Evolutionary conservation across 2,329 filamentous ascomycete species (phyloP).

Genomic region (Pseudocercospora pini-densiflorae): DNA sequence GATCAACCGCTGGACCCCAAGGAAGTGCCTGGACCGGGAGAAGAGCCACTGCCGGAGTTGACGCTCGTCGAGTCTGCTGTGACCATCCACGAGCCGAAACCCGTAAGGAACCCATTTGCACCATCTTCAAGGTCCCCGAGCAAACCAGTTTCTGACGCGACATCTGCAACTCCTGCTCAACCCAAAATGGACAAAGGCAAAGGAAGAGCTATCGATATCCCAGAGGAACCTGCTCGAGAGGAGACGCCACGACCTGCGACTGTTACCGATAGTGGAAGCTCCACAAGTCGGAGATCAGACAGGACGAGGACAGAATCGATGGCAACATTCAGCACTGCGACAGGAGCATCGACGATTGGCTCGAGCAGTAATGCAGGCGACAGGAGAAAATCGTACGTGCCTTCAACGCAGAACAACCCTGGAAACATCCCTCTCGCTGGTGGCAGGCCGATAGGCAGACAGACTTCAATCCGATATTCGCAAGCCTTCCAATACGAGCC

Average conservation of each 20-base stretch:
- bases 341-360: constrained; percentile 15
- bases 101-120: constrained; percentile 2
- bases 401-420: not conserved
- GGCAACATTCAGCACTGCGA: constrained; percentile 15
- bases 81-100: constrained; percentile 5
- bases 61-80: constrained; percentile 9
- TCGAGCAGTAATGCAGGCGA: constrained; percentile 5
- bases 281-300: constrained; percentile 12
- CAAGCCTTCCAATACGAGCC: constrained; percentile 5
- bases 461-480: not conserved
- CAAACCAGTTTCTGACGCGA: not conserved
- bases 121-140: not conserved
- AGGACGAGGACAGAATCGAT: constrained; percentile 18
- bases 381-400: constrained; percentile 6
- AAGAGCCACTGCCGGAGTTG: constrained; percentile 17
- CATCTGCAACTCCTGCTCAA: constrained; percentile 1
- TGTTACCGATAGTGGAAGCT: constrained; percentile 16
- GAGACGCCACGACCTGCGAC: constrained; percentile 8
- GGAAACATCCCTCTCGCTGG: constrained; percentile 8
- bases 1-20: constrained; percentile 12
- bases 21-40: not conserved
- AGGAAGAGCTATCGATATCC: constrained; percentile 15
- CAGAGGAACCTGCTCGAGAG: not conserved
- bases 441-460: constrained; percentile 1
- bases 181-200: constrained; percentile 21